Base-by-base conservation (phyloP, 352 stramenopile genomes). In the Albugo laibachii region DNA sequence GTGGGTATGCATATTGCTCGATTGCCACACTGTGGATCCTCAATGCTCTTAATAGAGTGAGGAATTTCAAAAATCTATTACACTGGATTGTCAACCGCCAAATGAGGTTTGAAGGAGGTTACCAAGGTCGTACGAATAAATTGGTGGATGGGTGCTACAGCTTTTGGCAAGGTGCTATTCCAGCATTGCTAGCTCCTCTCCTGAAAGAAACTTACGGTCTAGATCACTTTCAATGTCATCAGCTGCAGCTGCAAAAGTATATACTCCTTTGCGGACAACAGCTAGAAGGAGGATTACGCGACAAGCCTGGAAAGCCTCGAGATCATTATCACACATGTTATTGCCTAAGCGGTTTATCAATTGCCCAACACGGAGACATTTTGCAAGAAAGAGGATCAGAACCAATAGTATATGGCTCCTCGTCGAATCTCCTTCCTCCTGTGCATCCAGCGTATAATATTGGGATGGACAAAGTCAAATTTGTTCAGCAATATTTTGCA, bases 311-410 rank as follows among this genome's bases (percentile, higher is more conserved):
- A 44, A 97, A 97, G 62, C 57, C 66, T 8, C 69, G 92, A 42
- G 95, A 99, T 60, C 96, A 97, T 59, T 99, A 99, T 64, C 95
- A 99, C 70, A 97, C 86, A 18, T 99, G 93, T 64, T 99, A 99
- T 73, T 97, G 94, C 54, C 65, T 99, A 13, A 96, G 81, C 53
- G 95, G 95, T 2, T 61, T 99, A 18, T 96, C 88, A 10, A 66
- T 97, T 36, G 69, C 86, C 2, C 93, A 98, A 65, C 81, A 97
- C 52, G 70, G 79, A 41, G 59, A 69, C 19, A 61, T 57, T 16
- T 38, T 43, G 13, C 48, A 52, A 2, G 24, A 31, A 31, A 10
- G 24, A 3, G 24, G 8, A 3, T 31, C 24, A 10, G 56, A 54
- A 11, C 68, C 73, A 0, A 53, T 79, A 1, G 68, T 88, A 2